Conservation (phyloP, 208 protist genomes). For the Herpetomonas samuelpessoai region DNA sequence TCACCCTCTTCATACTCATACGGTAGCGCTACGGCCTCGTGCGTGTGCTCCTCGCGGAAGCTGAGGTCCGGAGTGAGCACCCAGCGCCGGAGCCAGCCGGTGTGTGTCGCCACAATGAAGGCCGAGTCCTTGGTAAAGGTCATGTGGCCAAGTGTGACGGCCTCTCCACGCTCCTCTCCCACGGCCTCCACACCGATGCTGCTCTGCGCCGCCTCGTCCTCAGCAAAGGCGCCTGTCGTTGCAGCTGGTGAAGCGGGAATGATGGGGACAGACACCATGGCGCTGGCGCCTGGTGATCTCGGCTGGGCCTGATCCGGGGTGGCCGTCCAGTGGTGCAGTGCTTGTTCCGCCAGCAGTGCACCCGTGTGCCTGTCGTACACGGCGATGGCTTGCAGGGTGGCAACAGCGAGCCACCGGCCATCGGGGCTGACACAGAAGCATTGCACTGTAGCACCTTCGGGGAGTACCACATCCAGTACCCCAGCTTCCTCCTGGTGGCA, state of each 20-base stretch:
- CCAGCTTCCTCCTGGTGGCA: slow-evolving; percentile 50
- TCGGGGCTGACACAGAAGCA: slow-evolving; percentile 78
- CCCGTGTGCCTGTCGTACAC: slow-evolving; percentile 47
- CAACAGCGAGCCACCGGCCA: slow-evolving; percentile 46
- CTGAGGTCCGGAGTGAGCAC: slow-evolving; percentile 37
- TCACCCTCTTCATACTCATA: slow-evolving; percentile 30
- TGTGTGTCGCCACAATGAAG: slow-evolving; percentile 52
- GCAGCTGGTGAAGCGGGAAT: background rate
- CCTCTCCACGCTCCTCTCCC: background rate
- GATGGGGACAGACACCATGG: background rate
- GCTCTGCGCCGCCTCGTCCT: background rate
- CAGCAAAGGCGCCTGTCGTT: background rate
- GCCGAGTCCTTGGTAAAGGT: slow-evolving; percentile 61
- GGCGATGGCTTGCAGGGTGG: slow-evolving; percentile 34
- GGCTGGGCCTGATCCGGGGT: background rate
- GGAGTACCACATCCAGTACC: slow-evolving; percentile 46
- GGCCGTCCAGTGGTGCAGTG: slow-evolving; percentile 20
- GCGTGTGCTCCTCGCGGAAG: slow-evolving; percentile 34
- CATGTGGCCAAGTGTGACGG: slow-evolving; percentile 12
- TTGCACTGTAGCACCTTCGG: slow-evolving; percentile 57
- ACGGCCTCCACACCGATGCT: background rate
- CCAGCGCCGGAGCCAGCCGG: slow-evolving; percentile 46
- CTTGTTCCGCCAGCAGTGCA: slow-evolving; percentile 25
- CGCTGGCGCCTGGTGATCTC: background rate
- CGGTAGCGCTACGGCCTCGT: slow-evolving; percentile 40